Evolutionary conservation across 176 grass and related monocot genomes (phyloP).

Genomic region (Zea luxurians): DNA sequence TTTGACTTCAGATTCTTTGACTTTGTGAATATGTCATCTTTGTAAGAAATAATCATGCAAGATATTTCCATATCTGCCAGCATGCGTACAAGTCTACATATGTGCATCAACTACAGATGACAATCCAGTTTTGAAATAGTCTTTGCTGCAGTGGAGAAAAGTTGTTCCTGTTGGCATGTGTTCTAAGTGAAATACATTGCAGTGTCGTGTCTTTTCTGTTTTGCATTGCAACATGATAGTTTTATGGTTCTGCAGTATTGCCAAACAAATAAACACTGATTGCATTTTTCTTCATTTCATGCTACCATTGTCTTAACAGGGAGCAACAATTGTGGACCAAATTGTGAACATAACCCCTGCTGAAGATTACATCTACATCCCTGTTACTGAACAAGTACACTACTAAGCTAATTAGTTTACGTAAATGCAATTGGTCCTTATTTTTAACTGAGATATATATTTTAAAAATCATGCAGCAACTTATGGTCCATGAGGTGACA

Average conservation of each 20-base stretch:
- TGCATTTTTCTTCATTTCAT: background rate
- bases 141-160: constrained; percentile 4
- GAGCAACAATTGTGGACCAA: constrained; percentile 90
- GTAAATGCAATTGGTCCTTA: constrained; percentile 13
- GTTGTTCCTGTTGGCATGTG: background rate
- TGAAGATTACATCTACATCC: constrained; percentile 91
- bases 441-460: constrained; percentile 24
- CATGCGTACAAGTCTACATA: constrained; percentile 11
- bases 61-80: constrained; percentile 2
- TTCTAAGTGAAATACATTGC: background rate
- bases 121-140: background rate
- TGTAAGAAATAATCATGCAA: constrained; percentile 20
- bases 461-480: constrained; percentile 59
- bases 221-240: background rate
- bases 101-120: constrained; percentile 8
- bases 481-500: constrained; percentile 51
- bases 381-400: constrained; percentile 60
- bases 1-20: constrained; percentile 18
- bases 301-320: constrained; percentile 48
- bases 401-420: constrained; percentile 30
- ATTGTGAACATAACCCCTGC: constrained; percentile 80
- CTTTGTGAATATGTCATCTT: constrained; percentile 18
- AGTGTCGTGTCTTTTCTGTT: constrained; percentile 14
- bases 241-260: constrained; percentile 7
- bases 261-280: background rate